A percentile compares a stretch with the other conserved stretches of the same genome.
These are phyloP conservation scores for Mycena olivaceomarginata DNA, from an alignment of 768 basidiomycete species.

Conservation along the genomic window DNA sequence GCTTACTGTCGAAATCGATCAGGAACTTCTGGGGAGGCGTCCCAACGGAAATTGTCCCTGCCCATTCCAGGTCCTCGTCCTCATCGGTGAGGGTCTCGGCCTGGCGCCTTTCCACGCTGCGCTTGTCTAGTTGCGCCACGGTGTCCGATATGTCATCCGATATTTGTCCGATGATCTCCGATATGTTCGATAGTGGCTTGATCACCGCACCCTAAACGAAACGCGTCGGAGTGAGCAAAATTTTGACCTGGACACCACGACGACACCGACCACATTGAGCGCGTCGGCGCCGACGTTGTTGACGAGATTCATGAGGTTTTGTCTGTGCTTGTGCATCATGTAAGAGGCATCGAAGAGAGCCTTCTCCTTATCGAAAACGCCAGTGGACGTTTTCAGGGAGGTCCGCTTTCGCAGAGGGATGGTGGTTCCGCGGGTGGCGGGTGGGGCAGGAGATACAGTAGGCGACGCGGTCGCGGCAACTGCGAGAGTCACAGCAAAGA, in stretches of 20 bases:
- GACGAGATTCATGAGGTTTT: slow-evolving; percentile 58
- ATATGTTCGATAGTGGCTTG: slow-evolving; percentile 44
- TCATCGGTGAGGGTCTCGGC: slow-evolving; percentile 57
- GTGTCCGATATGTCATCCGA: no score
- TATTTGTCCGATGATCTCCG: no score
- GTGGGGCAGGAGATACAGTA: background rate
- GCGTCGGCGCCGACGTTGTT: slow-evolving; percentile 50
- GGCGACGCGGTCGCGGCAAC: slow-evolving; percentile 19
- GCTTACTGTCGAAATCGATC: slow-evolving; percentile 63
- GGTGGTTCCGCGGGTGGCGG: slow-evolving; percentile 1
- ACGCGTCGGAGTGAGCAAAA: background rate
- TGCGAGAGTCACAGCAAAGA: slow-evolving; percentile 24
- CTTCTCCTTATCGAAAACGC: slow-evolving; percentile 45
- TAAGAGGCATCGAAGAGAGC: slow-evolving; percentile 35
- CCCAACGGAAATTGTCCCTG: slow-evolving; percentile 62
- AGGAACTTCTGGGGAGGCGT: slow-evolving; percentile 58
- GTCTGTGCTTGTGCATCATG: slow-evolving; percentile 59
- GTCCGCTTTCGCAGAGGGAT: slow-evolving; percentile 38
- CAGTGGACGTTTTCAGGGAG: slow-evolving; percentile 32
- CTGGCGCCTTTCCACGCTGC: slow-evolving; percentile 47
- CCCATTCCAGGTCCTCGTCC: slow-evolving; percentile 58
- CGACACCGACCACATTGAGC: slow-evolving; percentile 18
- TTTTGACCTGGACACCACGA: background rate
- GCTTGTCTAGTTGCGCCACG: slow-evolving; percentile 19
- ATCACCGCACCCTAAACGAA: slow-evolving; percentile 51